Evolutionary conservation across 139 green algal genomes (phyloP), one percentile per base, ranked within the genome.

Genomic region (Microglena sp.): DNA sequence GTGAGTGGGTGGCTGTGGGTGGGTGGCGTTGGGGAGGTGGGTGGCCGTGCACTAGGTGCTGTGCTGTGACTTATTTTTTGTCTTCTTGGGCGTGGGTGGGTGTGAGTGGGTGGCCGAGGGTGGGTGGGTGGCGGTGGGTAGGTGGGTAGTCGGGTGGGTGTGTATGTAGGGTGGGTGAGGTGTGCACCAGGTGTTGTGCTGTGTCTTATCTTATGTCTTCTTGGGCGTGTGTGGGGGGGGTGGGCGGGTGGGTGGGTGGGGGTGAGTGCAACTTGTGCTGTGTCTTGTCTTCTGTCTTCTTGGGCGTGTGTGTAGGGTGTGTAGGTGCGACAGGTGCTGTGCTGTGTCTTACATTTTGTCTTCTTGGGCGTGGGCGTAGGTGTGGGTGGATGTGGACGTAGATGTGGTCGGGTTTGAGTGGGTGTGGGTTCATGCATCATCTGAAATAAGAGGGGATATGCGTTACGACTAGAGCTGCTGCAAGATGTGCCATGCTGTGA

Each of bases 251-350:
- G n/a, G n/a, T n/a, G n/a, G n/a, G n/a, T n/a, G n/a, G n/a, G n/a
- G n/a, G n/a, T n/a, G n/a, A n/a, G n/a, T n/a, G 76, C 68, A 65
- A 77, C 2, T 11, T 77, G 0, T 30, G 22, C 5, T 71, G 62
- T 40, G 79, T 66, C 2, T 71, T 83, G 28, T 93, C 89, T 27
- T 32, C 75, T 73, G 0, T 62, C 87, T 62, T 26, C 50, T 28
- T 68, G 53, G 0, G 31, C 88, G n/a, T 22, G 55, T 55, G 58
- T 50, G 5, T 55, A 75, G n/a, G n/a, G n/a, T n/a, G n/a, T n/a
- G n/a, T n/a, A n/a, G n/a, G n/a, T n/a, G n/a, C n/a, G n/a, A n/a
- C n/a, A n/a, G n/a, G n/a, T n/a, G n/a, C n/a, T n/a, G n/a, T n/a
- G n/a, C n/a, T n/a, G n/a, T 55, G 24, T 55, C 6, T 45, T 35